phyloP scores from a whole-genome alignment of 2,329 filamentous ascomycete genomes.

The Aspergillus ochraceoroseus region DNA sequence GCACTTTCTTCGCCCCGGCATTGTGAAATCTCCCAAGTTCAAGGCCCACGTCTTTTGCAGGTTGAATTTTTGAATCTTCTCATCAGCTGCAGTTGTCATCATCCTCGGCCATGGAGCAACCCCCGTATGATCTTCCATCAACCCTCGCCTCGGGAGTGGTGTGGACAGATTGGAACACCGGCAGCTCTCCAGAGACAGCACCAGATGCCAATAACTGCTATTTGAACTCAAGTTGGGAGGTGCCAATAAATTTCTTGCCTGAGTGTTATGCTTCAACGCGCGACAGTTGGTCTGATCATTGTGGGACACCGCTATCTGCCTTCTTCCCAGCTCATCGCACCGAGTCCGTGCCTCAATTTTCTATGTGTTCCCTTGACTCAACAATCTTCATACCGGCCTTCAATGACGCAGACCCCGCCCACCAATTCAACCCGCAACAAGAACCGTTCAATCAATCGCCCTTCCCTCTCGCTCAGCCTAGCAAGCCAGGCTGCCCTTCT shows the following conservation, averaged over 20 bases:
- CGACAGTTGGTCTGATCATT: constrained; percentile 6
- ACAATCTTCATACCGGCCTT: background rate
- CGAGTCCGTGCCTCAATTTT: background rate
- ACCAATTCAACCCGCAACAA: too few relatives aligned
- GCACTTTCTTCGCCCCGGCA: too few relatives aligned
- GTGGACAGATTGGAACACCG: constrained; percentile 6
- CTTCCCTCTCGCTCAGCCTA: background rate
- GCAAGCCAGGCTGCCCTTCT: background rate
- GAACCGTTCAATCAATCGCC: constrained; percentile 1
- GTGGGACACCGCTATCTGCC: constrained; percentile 1
- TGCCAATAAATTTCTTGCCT: constrained; percentile 1
- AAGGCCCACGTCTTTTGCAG: too few relatives aligned
- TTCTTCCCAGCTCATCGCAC: background rate
- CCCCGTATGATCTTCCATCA: background rate
- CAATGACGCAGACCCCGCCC: too few relatives aligned
- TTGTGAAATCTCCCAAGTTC: too few relatives aligned
- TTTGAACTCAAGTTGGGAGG: constrained; percentile 4
- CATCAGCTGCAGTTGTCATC: too few relatives aligned
- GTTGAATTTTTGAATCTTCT: too few relatives aligned
- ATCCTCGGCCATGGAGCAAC: constrained; percentile 6
- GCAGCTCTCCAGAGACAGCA: background rate
- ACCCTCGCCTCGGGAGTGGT: background rate
- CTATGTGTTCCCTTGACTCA: background rate
- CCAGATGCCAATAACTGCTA: background rate
- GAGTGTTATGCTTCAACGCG: constrained; percentile 1